Percentiles rank a stretch among this genome's conserved stretches.
phyloP scores from a whole-genome alignment of 148 eudicot genomes.

The Vaccinium corymbosum region DNA sequence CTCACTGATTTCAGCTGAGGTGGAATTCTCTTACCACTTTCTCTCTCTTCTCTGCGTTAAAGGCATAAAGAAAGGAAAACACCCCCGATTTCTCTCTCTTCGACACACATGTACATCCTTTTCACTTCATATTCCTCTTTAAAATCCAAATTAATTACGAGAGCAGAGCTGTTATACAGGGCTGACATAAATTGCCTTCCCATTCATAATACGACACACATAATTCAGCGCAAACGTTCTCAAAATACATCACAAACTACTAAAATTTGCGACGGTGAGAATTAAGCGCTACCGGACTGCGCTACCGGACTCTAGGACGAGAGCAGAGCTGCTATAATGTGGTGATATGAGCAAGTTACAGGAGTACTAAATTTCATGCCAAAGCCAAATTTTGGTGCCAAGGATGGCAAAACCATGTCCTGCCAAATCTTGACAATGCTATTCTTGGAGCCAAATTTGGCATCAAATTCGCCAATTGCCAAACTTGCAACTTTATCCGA shows the following conservation, averaged over 20 bases:
- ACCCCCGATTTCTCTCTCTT: background rate
- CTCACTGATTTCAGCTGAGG: conserved; percentile 32
- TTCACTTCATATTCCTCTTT: background rate
- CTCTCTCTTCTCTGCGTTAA: conserved; percentile 5
- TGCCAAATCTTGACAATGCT: background rate
- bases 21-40: conserved; percentile 27
- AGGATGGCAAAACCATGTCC: background rate
- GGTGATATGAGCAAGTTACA: too few relatives aligned
- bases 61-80: background rate
- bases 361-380: background rate
- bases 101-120: background rate
- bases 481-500: background rate
- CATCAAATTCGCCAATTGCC: background rate
- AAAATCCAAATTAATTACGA: conserved; percentile 9
- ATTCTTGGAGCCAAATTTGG: background rate
- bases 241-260: background rate
- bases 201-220: too few relatives aligned
- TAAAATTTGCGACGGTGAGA: background rate
- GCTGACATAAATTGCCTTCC: background rate
- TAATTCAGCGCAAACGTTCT: too few relatives aligned
- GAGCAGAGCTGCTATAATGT: too few relatives aligned
- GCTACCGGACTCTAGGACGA: too few relatives aligned
- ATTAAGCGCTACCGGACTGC: too few relatives aligned
- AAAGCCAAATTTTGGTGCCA: background rate
- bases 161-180: background rate